phyloP scores from a whole-genome alignment of 768 basidiomycete genomes.

The Gautieria morchelliformis region DNA sequence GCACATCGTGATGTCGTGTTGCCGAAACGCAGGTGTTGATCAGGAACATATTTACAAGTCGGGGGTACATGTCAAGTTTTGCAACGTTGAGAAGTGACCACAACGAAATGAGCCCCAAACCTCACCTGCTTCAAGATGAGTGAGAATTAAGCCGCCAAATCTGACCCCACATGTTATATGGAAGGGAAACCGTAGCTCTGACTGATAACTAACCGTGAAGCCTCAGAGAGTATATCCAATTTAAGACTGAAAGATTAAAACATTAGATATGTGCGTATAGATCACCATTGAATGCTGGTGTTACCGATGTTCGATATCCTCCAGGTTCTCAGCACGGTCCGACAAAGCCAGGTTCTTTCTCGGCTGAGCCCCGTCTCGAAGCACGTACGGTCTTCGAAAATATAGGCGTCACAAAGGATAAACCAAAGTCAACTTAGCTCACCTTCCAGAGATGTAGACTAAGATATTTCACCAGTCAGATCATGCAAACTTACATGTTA shows the following conservation, averaged over 20 bases:
- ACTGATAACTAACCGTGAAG: constrained; percentile 40
- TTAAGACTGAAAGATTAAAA: constrained; percentile 37
- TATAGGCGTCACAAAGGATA: constrained; percentile 9
- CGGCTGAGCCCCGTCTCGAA: constrained; percentile 81
- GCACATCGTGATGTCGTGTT: background rate
- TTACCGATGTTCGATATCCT: constrained; percentile 74
- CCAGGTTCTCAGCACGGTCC: constrained; percentile 90
- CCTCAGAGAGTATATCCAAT: constrained; percentile 84
- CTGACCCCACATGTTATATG: constrained; percentile 25
- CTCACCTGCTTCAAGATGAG: constrained; percentile 86
- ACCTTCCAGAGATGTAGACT: constrained; percentile 76
- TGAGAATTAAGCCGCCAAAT: constrained; percentile 83
- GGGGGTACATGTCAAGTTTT: background rate
- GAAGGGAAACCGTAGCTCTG: constrained; percentile 5
- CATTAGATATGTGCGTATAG: background rate
- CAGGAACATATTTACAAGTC: background rate
- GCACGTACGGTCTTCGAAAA: constrained; percentile 66
- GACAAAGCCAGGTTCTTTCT: constrained; percentile 70
- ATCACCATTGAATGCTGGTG: background rate
- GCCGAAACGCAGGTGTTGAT: too few relatives aligned
- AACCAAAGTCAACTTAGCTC: background rate
- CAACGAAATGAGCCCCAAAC: background rate
- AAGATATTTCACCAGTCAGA: constrained; percentile 13
- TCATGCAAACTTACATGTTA: constrained; percentile 1
- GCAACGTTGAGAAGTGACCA: background rate